Evolutionary conservation across 106 monocot genomes (phyloP), one percentile per base, ranked within the genome.

Genomic region (Acorus calamus): DNA sequence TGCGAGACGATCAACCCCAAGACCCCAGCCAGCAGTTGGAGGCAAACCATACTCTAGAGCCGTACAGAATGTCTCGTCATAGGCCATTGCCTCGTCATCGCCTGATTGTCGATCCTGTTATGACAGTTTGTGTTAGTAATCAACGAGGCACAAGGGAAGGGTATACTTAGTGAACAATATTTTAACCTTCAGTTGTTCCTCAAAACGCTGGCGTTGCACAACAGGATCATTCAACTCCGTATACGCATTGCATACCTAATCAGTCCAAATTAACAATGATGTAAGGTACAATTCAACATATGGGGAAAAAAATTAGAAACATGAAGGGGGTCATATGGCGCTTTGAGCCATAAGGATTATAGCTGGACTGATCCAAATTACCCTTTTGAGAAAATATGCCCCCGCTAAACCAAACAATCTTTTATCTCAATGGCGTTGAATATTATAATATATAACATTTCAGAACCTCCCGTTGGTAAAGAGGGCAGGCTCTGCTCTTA

Each of bases 141-240:
- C 2, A n/a, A 8, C 52, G 28, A 2, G 47, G 10, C 44, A 7
- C 8, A 28, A 28, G 28, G 28, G 28, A 42, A 66, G 41, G 44
- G 14, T 8, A 49, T 77, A 89, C 28, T 28, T 28, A 28, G 28
- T 28, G 28, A 28, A 28, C 28, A 1, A 28, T 28, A 28, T 28
- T 28, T 28, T 28, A 0, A 28, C 94, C 94, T 87, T 94, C 2
- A 90, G 76, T 56, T 94, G 90, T 60, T 81, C 86, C 56, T 83
- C 82, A 85, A 90, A 94, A 47, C 87, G 77, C 65, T 89, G 73
- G n/a, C 89, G 74, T 65, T 89, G 93, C 58, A 86, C 89, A 73
- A 89, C 83, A 47, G 94, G 94, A 76, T 94, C 90, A 78, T 94
- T 90, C 72, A 94, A 76, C 70, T 89, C 94, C 2, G 94, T 94